Conservation (phyloP, 768 basidiomycete genomes). For the Phaeotremella skinneri region DNA sequence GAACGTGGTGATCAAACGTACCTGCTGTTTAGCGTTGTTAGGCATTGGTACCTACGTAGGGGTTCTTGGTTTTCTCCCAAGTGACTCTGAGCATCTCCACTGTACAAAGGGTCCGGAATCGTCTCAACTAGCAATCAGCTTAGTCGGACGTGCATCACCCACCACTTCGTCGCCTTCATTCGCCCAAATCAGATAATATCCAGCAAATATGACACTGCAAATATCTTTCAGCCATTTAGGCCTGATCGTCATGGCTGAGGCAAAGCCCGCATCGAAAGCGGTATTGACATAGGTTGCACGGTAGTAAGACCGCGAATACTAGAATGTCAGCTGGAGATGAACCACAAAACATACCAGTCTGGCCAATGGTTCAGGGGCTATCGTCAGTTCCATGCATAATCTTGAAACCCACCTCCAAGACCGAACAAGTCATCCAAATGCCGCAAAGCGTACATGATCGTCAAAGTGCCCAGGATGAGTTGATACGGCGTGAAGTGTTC, state of each 20-base stretch:
- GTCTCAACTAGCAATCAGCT: conserved; percentile 64
- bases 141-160: conserved; percentile 18
- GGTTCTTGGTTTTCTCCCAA: conserved; percentile 96
- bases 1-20: conserved; percentile 62
- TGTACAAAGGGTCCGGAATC: conserved; percentile 87
- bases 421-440: conserved; percentile 85
- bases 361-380: conserved; percentile 90
- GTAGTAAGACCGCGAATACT: conserved; percentile 92
- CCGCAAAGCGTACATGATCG: conserved; percentile 73
- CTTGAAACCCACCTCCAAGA: conserved; percentile 63
- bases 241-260: conserved; percentile 87
- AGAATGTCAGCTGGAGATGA: neutral
- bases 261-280: conserved; percentile 95
- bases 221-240: conserved; percentile 89
- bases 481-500: conserved; percentile 95
- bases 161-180: conserved; percentile 96
- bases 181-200: conserved; percentile 85
- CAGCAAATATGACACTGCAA: conserved; percentile 76
- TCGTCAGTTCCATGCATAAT: conserved; percentile 16
- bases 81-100: conserved; percentile 93
- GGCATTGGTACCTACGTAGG: conserved; percentile 62
- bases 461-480: conserved; percentile 79
- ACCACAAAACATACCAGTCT: conserved; percentile 62
- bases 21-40: conserved; percentile 53
- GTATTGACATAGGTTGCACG: conserved; percentile 93